A percentile compares a stretch with the other conserved stretches of the same genome.
phyloP scores from a whole-genome alignment of 768 basidiomycete species.

The Lenzites betulinus region DNA sequence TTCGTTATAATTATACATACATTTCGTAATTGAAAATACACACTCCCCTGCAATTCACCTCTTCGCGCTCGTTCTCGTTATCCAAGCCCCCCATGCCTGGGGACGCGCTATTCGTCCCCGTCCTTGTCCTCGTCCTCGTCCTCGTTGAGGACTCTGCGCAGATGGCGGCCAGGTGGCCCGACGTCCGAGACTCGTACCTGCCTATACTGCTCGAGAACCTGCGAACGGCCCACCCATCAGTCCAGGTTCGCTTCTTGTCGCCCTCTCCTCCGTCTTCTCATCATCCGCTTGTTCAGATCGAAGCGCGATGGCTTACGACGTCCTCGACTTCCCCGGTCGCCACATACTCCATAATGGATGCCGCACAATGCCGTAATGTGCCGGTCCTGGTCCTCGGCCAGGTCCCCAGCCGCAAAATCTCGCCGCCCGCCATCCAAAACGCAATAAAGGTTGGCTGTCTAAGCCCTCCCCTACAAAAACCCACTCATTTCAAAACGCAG shows the following conservation, averaged over 20 bases:
- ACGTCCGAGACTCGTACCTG: conserved; percentile 29
- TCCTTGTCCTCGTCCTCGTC: conserved; percentile 32
- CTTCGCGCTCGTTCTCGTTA: conserved; percentile 20
- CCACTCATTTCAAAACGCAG: conserved; percentile 6
- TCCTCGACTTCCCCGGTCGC: conserved; percentile 21
- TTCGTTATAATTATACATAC: no score
- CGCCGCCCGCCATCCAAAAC: conserved; percentile 21
- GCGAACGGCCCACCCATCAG: conserved; percentile 24
- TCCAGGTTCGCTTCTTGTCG: conserved; percentile 23
- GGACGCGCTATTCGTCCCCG: no score
- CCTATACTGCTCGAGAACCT: conserved; percentile 30
- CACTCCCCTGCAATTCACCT: no score
- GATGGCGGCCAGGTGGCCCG: conserved; percentile 30
- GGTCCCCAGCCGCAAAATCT: conserved; percentile 16
- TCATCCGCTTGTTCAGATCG: conserved; percentile 24
- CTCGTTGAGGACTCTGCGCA: conserved; percentile 30
- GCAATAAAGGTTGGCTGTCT: conserved; percentile 23
- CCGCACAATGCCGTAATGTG: conserved; percentile 15
- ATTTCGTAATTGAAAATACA: no score
- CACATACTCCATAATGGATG: conserved; percentile 7
- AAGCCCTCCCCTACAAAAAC: not conserved
- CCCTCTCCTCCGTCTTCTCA: conserved; percentile 11
- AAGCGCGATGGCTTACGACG: conserved; percentile 29
- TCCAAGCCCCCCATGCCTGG: no score
- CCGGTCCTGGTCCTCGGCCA: conserved; percentile 24